Base-by-base conservation (phyloP, 257 asterid species). In the Solanum etuberosum region DNA sequence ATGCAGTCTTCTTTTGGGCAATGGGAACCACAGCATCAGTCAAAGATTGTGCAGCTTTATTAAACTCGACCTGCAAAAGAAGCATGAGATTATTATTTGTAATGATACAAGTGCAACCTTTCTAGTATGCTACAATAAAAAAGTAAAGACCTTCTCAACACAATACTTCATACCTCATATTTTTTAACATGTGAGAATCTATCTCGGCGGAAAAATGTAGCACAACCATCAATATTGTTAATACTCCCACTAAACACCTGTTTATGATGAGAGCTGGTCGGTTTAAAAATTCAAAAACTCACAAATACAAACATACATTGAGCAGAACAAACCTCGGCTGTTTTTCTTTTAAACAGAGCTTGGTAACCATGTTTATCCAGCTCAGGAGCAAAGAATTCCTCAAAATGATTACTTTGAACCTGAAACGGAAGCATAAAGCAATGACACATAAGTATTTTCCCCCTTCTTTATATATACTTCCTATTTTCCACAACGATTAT, bases 201-300 rank as follows among this genome's bases (percentile, higher is more conserved):
- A 90, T 97, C 99, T 81, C 98, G 96, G 27, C 99, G 99, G 90
- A 96, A 97, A 90, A 97, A 97, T 68, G 99, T 97, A 90, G 99
- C 99, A 91, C 99, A 97, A 71, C 99, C 99, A 90, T 97, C 99
- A 87, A 93, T 73, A 38, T 73, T 91, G 87, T 91, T 90, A 74
- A 88, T 89, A 76, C 90, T 92, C 87, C 98, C 96, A 85, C 86
- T 91, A 88, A 91, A 93, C 86, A 93, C 96, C 99, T 97, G 93
- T 89, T 89, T 80, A 88, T 10, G 25, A 32, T 77, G 71, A 86
- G 25, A 43, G 46, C 89, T 76, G 35, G 32, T 68, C 51, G 61
- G 81, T 74, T 86, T 54, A 89, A 82, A 80, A 12, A 87, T 88
- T 85, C 87, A 81, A 83, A 65, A 27, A 51, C 67, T 32, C 59